Base-by-base conservation (phyloP, 2,329 filamentous ascomycete genomes). In the Lecanoromycetidae sp. region DNA sequence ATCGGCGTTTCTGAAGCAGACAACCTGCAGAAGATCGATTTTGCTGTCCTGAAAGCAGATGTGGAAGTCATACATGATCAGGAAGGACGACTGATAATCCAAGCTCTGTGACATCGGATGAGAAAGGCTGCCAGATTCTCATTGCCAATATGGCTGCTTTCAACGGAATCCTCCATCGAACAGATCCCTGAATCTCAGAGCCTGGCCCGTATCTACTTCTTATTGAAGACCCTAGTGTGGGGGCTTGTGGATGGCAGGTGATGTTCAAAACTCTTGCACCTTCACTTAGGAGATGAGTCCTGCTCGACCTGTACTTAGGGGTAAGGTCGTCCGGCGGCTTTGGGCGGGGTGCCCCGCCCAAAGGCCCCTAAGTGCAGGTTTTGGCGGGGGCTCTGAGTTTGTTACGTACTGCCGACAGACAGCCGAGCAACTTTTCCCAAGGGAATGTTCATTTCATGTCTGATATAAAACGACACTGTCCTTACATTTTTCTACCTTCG, bases 291-390 rank as follows among this genome's bases (percentile, higher is more conserved):
- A 54, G 51, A 48, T 32, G 42, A 40, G 34, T 58, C 65, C 63
- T 66, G 63, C 60, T 67, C 58, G 58, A 69, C 65, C 63, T 69
- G 67, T 64, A 69, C 66, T 70, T 70, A 69, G 65, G 61, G 66
- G 66, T 66, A 62, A 59, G 49, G 49, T n/a, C 56, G 57, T 58
- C 35, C 15, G 37, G 37, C 37, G 37, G 13, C 19, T 15, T 15
- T 17, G 22, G 37, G 19, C 19, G 37, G 33, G 37, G 37, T 26
- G n/a, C n/a, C n/a, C n/a, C n/a, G n/a, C n/a, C n/a, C n/a, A n/a
- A 13, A 3, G 37, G 6, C 64, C 65, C 59, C 63, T 69, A 69
- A 68, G 64, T 64, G 66, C 66, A 69, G 65, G 59, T 67, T 60
- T 63, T 66, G 62, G 62, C 66, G 65, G 65, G 22, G 15, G n/a